Evolutionary conservation across 2,329 filamentous ascomycete genomes (phyloP).

Genomic region (Akanthomyces lecanii): DNA sequence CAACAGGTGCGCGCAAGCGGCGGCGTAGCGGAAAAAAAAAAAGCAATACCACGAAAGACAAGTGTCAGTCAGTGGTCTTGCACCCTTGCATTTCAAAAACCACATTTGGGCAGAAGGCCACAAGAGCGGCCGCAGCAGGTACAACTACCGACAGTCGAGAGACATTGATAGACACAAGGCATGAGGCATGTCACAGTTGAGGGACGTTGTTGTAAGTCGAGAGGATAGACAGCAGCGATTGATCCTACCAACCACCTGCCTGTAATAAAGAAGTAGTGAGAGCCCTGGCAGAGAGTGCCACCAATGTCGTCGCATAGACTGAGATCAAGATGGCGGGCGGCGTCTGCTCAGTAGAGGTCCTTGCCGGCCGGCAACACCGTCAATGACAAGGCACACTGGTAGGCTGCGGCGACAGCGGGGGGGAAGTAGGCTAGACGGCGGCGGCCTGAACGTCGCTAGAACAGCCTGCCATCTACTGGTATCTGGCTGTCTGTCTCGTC

Average conservation of each 20-base stretch:
- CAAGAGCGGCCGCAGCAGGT: neutral
- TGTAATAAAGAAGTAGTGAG: too few species aligned
- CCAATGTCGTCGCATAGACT: too few species aligned
- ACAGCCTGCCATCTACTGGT: neutral
- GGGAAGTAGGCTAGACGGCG: too few species aligned
- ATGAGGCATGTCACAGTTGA: neutral
- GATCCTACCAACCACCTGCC: too few species aligned
- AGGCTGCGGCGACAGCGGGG: neutral
- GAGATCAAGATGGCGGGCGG: neutral
- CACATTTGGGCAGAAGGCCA: neutral
- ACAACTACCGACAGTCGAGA: constrained; percentile 8
- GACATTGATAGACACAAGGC: neutral
- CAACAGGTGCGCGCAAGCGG: constrained; percentile 3
- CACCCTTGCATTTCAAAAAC: neutral
- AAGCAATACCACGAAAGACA: neutral
- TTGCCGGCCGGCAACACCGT: neutral
- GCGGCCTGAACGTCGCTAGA: neutral
- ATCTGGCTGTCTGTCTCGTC: neutral
- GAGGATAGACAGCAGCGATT: too few species aligned
- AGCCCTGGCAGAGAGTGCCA: too few species aligned
- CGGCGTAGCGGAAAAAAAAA: constrained; percentile 1
- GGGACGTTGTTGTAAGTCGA: too few species aligned
- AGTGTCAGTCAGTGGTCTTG: neutral
- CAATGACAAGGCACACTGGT: neutral
- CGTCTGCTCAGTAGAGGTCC: too few species aligned